Conservation (phyloP, 805 yeast species). For the Nakazawaea laoshanensis region DNA sequence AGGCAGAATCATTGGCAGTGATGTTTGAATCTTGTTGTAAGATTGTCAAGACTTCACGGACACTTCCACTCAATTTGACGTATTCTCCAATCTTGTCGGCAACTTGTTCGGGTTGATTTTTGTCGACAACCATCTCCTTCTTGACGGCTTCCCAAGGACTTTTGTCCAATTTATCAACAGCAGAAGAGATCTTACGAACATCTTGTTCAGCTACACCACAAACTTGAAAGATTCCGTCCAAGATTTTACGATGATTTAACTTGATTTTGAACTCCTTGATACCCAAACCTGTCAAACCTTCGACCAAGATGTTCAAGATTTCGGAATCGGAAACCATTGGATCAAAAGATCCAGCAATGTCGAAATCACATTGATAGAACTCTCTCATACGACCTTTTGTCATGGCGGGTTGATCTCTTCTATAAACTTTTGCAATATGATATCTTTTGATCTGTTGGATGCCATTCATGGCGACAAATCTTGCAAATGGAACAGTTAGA, state of each 20-base stretch:
- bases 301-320: slow-evolving; percentile 69
- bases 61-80: slow-evolving; percentile 78
- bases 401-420: slow-evolving; percentile 99
- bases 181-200: slow-evolving; percentile 86
- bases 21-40: slow-evolving; percentile 53
- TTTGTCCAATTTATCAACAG: slow-evolving; percentile 95
- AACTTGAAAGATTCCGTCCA: slow-evolving; percentile 92
- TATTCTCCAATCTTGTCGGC: slow-evolving; percentile 91
- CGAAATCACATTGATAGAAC: slow-evolving; percentile 98
- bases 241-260: slow-evolving; percentile 88
- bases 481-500: slow-evolving; percentile 96
- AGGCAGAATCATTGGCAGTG: slow-evolving; percentile 61
- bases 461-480: slow-evolving; percentile 94
- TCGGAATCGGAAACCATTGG: slow-evolving; percentile 97
- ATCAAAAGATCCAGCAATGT: slow-evolving; percentile 89
- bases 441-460: slow-evolving; percentile 84
- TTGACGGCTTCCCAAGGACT: slow-evolving; percentile 92
- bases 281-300: slow-evolving; percentile 79
- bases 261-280: slow-evolving; percentile 86
- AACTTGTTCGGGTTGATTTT: slow-evolving; percentile 82
- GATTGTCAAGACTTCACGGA: slow-evolving; percentile 48
- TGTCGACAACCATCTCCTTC: slow-evolving; percentile 87
- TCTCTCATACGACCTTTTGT: slow-evolving; percentile 99
- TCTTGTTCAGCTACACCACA: slow-evolving; percentile 94
- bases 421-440: slow-evolving; percentile 96